Base-by-base conservation (phyloP, 2,329 filamentous ascomycete genomes). In the Botryotinia convoluta region DNA sequence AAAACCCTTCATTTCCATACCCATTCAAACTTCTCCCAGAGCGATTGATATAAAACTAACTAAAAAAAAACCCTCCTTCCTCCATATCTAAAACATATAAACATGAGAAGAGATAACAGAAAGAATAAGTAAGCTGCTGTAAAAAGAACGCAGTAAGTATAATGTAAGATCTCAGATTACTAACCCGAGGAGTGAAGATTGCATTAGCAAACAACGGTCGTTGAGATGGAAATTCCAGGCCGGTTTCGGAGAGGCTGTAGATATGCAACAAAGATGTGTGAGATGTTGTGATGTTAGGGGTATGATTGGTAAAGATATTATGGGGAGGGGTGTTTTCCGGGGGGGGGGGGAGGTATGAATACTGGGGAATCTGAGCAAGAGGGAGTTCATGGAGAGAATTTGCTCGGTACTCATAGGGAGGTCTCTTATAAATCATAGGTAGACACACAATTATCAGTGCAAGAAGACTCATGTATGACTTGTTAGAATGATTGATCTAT, bases 391-490 rank as follows among this genome's bases (percentile, higher is more conserved):
- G 51, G 51, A 18, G n/a, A 8, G 14, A 3, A 6, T 16, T 16
- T 42, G 26, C 26, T 42, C 6, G 16, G 8, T 2, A 29, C 5
- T 29, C 6, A 10, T 62, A 1, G 10, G 8, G 12, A 1, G 6
- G 37, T 4, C 8, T 42, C 0, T 7, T n/a, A 4, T 12, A 29
- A 1, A 16, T 18, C 5, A 20, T n/a, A 42, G 12, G 12, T n/a
- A n/a, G 35, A n/a, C 7, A 16, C 0, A 2, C 3, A 39, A 0
- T 16, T 18, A 12, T 32, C 12, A 39, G 22, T 1, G 10, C 3
- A 1, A 16, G 6, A 37, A 39, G 14, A 39, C 0, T 61, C 4
- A 7, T 7, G 26, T 54, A 54, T 16, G 37, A n/a, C 5, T 7
- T 14, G 5, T 18, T 39, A 26, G 57, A 60, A 18, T 61, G 1